Conservation (phyloP, 768 basidiomycete species). For the Mycena alexandri region DNA sequence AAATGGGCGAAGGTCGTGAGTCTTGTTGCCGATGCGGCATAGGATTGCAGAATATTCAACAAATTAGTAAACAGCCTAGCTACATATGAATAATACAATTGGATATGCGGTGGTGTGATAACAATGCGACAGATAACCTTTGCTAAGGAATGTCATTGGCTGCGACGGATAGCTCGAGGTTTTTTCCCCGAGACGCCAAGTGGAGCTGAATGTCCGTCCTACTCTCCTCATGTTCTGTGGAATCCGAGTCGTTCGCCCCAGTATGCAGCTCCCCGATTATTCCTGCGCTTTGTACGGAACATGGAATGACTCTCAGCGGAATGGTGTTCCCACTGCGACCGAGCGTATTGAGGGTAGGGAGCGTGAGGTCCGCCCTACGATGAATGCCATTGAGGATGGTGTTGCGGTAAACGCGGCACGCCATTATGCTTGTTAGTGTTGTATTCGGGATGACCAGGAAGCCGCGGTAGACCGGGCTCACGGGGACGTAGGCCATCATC, state of each 20-base stretch:
- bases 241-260: background rate
- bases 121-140: too few relatives aligned
- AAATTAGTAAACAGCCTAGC: too few relatives aligned
- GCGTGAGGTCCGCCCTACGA: constrained; percentile 4
- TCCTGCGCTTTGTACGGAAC: background rate
- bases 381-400: too few relatives aligned
- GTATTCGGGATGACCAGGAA: constrained; percentile 15
- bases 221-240: background rate
- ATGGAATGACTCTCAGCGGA: background rate
- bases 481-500: constrained; percentile 11
- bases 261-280: background rate
- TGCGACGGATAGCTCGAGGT: too few relatives aligned
- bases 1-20: too few relatives aligned
- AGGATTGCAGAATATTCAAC: too few relatives aligned
- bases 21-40: too few relatives aligned
- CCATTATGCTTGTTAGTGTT: constrained; percentile 21
- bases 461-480: constrained; percentile 16
- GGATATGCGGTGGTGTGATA: too few relatives aligned
- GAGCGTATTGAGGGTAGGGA: constrained; percentile 7
- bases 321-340: background rate
- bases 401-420: constrained; percentile 27
- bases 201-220: too few relatives aligned
- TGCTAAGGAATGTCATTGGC: too few relatives aligned
- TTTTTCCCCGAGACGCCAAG: too few relatives aligned
- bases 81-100: too few relatives aligned